Evolutionary conservation across 371 early-diverging fungal species (phyloP), one percentile per base, ranked within the genome.

Genomic region (Mortierella sp.): DNA sequence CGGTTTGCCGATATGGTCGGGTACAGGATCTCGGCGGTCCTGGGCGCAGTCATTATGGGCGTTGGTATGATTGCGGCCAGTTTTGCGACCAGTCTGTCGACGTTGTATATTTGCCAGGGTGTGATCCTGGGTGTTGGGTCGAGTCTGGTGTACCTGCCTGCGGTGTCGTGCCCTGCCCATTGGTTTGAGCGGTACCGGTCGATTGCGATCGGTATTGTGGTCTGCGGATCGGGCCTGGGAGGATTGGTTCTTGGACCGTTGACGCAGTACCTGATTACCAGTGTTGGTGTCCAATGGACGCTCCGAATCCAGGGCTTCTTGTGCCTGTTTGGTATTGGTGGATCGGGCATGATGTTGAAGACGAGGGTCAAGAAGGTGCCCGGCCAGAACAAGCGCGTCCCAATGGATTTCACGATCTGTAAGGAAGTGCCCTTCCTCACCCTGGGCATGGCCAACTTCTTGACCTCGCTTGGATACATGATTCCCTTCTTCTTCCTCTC

Each of bases 41-140:
- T 85, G 58, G 85, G 85, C 4, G 77, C 82, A n/a, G 71, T 74
- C 37, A 74, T 81, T 55, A 81, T 81, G 82, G 82, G 77, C 7
- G 65, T 61, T 19, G 82, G 82, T 47, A n/a, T 81, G 72, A 81
- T 81, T 44, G 82, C 77, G 11, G 82, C 82, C 52, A 81, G 82
- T 68, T 81, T 81, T 39, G 71, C 78, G 63, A 77, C 41, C 22
- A 77, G 68, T 45, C 78, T 53, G 91, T 90, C 92, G 88, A 92
- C 66, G 1, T 71, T 93, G 29, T 89, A 91, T 40, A 61, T 94
- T 4, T 91, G 93, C 5, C 94, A 94, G 82, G 95, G 94, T 13
- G 72, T 95, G 2, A 45, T 94, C 16, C 92, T 93, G 71, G 92
- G 92, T 7, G 37, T 90, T 0, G 94, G 94, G 7, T 91, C 91